Base-by-base conservation (phyloP, 225 moss, liverwort and hornwort species). In the Physcomitrellopsis africana region DNA sequence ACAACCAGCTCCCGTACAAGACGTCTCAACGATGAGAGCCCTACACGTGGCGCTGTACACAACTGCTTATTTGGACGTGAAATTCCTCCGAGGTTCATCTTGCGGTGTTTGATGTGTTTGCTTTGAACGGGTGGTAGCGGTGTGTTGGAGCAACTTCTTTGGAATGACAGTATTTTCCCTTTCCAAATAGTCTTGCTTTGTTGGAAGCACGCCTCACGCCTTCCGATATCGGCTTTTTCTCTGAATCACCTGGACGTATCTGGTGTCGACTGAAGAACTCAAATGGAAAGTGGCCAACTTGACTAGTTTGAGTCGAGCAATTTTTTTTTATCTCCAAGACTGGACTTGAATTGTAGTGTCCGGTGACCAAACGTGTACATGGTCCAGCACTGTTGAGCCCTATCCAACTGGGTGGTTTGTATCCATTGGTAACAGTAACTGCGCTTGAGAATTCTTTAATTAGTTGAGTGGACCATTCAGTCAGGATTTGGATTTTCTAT, bases 1-100 rank as follows among this genome's bases (percentile, higher is more conserved):
- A 3, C 8, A 51, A 6, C 53, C 60, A 74, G 78, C 75, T 54
- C 56, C 37, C 0, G 65, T 65, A 59, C 77, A 6, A 0, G 24
- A 1, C 15, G n/a, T 9, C 32, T 20, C 49, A 44, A 10, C 72
- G 8, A 8, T 29, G 5, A 18, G 9, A 18, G 11, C 8, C 4
- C 60, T 72, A 76, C 83, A 80, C 1, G 0, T 68, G 79, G 72
- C 83, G 29, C 0, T 27, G 11, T 19, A 0, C 0, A 0, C 11
- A 22, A 64, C 69, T 1, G 42, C 19, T n/a, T 5, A 3, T 1
- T 64, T 9, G 2, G 2, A 11, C 20, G 52, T 17, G 37, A 51
- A 6, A 10, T 69, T 18, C 6, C 1, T 1, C 27, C 18, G 20
- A 2, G 3, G 9, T 27, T 55, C 32, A 3, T 18, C 7, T 7